phyloP scores from a whole-genome alignment of 2,329 filamentous ascomycete genomes.

The Seiridium cupressi region DNA sequence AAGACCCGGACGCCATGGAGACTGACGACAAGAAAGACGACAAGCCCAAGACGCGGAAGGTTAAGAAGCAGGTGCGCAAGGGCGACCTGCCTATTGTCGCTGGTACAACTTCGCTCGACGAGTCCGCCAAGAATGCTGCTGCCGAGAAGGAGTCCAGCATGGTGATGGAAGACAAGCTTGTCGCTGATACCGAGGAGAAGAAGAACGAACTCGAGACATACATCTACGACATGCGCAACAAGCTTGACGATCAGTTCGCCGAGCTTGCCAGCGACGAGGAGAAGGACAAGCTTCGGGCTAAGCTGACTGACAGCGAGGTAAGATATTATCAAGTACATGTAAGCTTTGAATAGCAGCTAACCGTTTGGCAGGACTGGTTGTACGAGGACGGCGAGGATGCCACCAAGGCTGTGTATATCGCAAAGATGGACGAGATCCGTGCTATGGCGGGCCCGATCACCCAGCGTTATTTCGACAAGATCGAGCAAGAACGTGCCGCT shows the following conservation, averaged over 20 bases:
- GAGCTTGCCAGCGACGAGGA: slow-evolving; percentile 90
- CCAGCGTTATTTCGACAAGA: slow-evolving; percentile 93
- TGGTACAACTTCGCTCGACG: slow-evolving; percentile 78
- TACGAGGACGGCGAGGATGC: slow-evolving; percentile 97
- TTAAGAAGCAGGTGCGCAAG: slow-evolving; percentile 99
- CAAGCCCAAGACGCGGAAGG: slow-evolving; percentile 82
- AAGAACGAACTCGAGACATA: slow-evolving; percentile 99
- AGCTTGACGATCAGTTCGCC: slow-evolving; percentile 88
- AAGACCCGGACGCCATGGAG: slow-evolving; percentile 63
- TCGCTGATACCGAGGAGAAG: slow-evolving; percentile 97
- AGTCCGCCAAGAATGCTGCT: slow-evolving; percentile 61
- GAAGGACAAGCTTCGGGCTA: slow-evolving; percentile 81
- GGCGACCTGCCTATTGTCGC: slow-evolving; percentile 87
- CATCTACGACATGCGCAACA: slow-evolving; percentile 95
- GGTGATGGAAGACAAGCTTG: slow-evolving; percentile 98
- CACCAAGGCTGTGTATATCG: slow-evolving; percentile 87
- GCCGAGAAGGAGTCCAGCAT: slow-evolving; percentile 84
- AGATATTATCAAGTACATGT: slow-evolving; percentile 31
- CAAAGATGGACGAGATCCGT: slow-evolving; percentile 95
- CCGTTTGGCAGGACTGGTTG: slow-evolving; percentile 78
- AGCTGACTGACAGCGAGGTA: slow-evolving; percentile 86
- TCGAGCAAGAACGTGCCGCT: slow-evolving; percentile 81
- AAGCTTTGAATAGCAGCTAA: not conserved
- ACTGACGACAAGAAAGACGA: slow-evolving; percentile 68
- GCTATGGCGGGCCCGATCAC: slow-evolving; percentile 86